Evolutionary conservation across 2,329 filamentous ascomycete genomes (phyloP).

Genomic region (Apiospora marii): DNA sequence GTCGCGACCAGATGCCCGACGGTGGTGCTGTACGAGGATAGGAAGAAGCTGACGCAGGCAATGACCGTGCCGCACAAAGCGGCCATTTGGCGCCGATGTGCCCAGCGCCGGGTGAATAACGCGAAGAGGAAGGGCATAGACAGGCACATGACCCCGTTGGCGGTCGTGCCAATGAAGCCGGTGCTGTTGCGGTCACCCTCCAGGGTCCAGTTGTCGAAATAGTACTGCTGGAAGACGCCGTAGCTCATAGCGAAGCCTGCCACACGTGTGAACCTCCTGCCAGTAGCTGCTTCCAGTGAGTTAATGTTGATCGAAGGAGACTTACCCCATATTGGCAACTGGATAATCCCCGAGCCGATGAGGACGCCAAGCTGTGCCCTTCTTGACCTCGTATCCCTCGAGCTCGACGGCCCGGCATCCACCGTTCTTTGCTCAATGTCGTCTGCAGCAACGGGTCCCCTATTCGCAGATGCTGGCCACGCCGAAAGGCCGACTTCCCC

Average conservation of each 20-base stretch:
- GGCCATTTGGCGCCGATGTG: background rate
- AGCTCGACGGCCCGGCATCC: background rate
- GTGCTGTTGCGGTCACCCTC: background rate
- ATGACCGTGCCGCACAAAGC: constrained; percentile 41
- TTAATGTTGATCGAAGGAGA: background rate
- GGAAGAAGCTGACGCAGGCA: constrained; percentile 25
- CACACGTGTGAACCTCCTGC: background rate
- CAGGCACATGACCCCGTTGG: constrained; percentile 64
- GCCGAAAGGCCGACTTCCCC: background rate
- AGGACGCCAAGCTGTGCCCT: background rate
- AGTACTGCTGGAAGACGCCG: constrained; percentile 8
- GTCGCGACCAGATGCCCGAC: constrained; percentile 59
- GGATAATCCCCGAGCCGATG: constrained; percentile 3
- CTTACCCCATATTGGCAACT: constrained; percentile 17
- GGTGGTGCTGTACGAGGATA: constrained; percentile 28
- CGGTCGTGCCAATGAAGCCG: constrained; percentile 44
- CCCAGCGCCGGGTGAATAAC: background rate
- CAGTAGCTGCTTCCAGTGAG: background rate
- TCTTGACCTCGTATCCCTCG: background rate
- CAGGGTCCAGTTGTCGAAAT: background rate
- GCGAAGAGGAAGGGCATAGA: constrained; percentile 42
- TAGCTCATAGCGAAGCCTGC: constrained; percentile 12
- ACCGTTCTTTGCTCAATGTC: background rate
- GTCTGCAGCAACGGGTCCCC: background rate
- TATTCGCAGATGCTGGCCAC: background rate